phyloP scores from a whole-genome alignment of 2,329 filamentous ascomycete species.

The Harringtonia lauricola region DNA sequence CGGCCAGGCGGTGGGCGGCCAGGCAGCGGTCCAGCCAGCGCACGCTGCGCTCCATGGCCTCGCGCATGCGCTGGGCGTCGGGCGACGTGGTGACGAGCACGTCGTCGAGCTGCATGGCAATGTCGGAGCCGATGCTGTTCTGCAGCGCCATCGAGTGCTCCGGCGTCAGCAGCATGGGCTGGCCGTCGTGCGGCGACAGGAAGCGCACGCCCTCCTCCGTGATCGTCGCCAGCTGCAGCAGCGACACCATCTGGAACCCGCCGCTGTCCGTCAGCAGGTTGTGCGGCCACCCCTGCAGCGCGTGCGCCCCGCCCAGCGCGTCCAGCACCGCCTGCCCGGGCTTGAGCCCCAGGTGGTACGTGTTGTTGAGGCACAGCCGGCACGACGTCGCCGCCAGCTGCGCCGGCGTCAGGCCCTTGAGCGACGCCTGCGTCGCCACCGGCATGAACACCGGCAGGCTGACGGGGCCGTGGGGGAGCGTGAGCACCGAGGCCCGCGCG shows the following conservation, averaged over 20 bases:
- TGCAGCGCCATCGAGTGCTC: constrained; percentile 95
- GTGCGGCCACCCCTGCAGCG: constrained; percentile 86
- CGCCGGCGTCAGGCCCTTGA: constrained; percentile 88
- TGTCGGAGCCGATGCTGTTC: constrained; percentile 95
- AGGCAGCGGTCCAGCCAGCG: constrained; percentile 96
- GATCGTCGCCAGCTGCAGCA: constrained; percentile 84
- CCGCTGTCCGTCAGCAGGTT: constrained; percentile 84
- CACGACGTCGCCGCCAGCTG: constrained; percentile 87
- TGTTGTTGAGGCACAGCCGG: constrained; percentile 91
- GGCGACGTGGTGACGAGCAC: constrained; percentile 94
- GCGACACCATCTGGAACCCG: constrained; percentile 95
- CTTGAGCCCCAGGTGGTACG: constrained; percentile 91
- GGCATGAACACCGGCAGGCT: constrained; percentile 96
- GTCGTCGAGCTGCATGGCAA: constrained; percentile 99
- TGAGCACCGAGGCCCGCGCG: constrained; percentile 79
- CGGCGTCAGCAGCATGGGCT: constrained; percentile 91
- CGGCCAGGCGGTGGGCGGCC: constrained; percentile 72
- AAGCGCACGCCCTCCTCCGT: constrained; percentile 95
- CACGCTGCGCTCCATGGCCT: constrained; percentile 90
- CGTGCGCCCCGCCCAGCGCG: constrained; percentile 83
- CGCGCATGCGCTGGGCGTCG: constrained; percentile 74
- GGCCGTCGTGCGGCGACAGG: constrained; percentile 89
- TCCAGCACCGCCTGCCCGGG: constrained; percentile 86
- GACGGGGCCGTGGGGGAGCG: constrained; percentile 84
- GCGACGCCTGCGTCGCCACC: constrained; percentile 88